phyloP scores from a whole-genome alignment of 2,329 filamentous ascomycete species.

The Pseudogymnoascus sp. region DNA sequence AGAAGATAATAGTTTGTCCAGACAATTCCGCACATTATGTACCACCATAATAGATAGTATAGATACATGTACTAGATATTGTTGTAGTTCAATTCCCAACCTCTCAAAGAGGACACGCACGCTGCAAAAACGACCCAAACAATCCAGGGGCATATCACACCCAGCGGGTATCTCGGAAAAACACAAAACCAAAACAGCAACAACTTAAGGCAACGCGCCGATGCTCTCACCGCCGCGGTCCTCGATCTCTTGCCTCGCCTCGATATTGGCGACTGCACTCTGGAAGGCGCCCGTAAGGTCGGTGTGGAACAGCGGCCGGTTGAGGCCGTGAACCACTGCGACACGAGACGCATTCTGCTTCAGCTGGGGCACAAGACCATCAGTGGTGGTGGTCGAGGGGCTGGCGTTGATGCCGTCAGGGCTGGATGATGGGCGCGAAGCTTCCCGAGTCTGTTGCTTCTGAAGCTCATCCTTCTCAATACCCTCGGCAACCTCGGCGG shows the following conservation, averaged over 20 bases:
- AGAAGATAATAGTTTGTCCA: neutral
- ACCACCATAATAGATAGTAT: neutral
- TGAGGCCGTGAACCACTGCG: slow-evolving; percentile 74
- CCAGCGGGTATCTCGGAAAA: neutral
- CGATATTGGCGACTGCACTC: slow-evolving; percentile 73
- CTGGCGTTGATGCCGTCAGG: neutral
- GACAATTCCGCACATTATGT: neutral
- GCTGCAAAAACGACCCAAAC: slow-evolving; percentile 8
- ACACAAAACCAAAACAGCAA: neutral
- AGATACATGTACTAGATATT: slow-evolving; percentile 2
- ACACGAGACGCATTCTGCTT: slow-evolving; percentile 36
- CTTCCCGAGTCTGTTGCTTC: slow-evolving; percentile 18
- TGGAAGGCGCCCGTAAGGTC: slow-evolving; percentile 85
- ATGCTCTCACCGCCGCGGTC: slow-evolving; percentile 21
- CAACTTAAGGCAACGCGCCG: slow-evolving; percentile 16
- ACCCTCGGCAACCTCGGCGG: slow-evolving; percentile 59
- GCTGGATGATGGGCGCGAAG: slow-evolving; percentile 7
- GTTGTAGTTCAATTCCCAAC: neutral
- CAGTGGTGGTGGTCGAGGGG: slow-evolving; percentile 1
- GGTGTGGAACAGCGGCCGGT: slow-evolving; percentile 86
- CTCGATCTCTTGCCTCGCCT: slow-evolving; percentile 40
- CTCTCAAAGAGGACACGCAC: neutral
- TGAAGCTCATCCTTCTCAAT: slow-evolving; percentile 43
- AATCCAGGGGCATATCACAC: neutral
- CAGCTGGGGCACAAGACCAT: slow-evolving; percentile 18